Base-by-base conservation (phyloP, 306 rosid genomes). In the Astragalus glycyphyllos region DNA sequence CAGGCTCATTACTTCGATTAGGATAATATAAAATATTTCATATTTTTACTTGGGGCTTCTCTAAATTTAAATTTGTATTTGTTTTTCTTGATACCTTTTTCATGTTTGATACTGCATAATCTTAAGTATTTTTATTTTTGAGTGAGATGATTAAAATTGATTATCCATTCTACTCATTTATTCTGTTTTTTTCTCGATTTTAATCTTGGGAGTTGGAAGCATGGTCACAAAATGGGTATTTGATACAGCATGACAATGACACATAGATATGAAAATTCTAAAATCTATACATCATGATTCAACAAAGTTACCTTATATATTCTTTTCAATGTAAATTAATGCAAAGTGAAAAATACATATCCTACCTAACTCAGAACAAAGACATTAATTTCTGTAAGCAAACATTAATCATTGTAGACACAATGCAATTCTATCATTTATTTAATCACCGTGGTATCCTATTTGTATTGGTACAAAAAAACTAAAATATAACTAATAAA, bases 1-100 rank as follows among this genome's bases (percentile, higher is more conserved):
- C n/a, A n/a, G n/a, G n/a, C n/a, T n/a, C n/a, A n/a, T n/a, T n/a
- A n/a, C 46, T 62, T 62, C 11, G 10, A 38, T 62, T 26, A 44
- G 40, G 51, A 61, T 62, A 6, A 49, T 61, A 23, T n/a, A 49
- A 50, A 61, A 23, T 5, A 50, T 50, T 73, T 61, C 34, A 48
- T 56, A 16, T n/a, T 48, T 49, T 49, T 50, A 50, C 23, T 53
- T 40, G 35, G 47, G 57, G 7, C 34, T 31, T 62, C n/a, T 54
- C 38, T 17, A 40, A 40, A 66, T n/a, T 13, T 16, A 46, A 32
- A 50, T 6, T 6, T 53, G 41, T 48, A 8, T 35, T 48, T 48
- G 7, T 66, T 14, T 34, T 57, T 54, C 16, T 38, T 53, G 29
- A 50, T 40, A 41, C 48, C 40, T 0, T 69, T 69, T 44, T 42